Base-by-base conservation (phyloP, 345 rosid genomes). In the Salix dunnii region DNA sequence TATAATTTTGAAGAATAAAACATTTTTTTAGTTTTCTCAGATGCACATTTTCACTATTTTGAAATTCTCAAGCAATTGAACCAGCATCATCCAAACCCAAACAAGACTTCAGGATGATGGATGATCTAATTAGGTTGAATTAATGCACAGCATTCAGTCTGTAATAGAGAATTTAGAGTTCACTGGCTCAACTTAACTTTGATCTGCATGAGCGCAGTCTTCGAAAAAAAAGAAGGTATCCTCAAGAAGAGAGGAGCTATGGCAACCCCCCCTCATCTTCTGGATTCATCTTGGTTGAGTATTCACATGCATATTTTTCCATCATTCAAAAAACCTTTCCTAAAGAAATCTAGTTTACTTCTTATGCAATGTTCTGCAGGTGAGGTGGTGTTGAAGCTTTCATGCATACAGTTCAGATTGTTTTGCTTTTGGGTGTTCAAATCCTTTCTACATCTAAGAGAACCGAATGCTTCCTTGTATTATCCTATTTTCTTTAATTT, bases 51-150 rank as follows among this genome's bases (percentile, higher is more conserved):
- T 67, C 23, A 20, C 25, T 27, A 23, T 36, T 46, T 38, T 68
- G 51, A 23, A 68, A 68, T 38, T 71, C 30, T 20, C 38, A 71
- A 51, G 63, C 74, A 49, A 51, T 53, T 31, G 46, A 71, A 30
- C 58, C 36, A 7, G 33, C 53, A 20, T 5, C 27, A 3, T 51
- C 33, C 40, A 18, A 46, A 28, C 18, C 25, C 55, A 25, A 55
- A 14, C 33, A 20, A 71, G 74, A 31, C 20, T 28, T 48, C 35
- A 49, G 14, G 31, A 30, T 21, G 33, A 49, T 28, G 31, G n/a
- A 51, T 62, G 30, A 17, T 78, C 69, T 31, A 46, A 36, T 49
- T 71, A 35, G 64, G 53, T n/a, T 46, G 36, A 71, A 63, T 63
- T 43, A 31, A 33, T 38, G 71, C 30, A 5, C 36, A 35, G 35